A percentile compares a stretch with the other conserved stretches of the same genome.
These are phyloP conservation scores for Huntiella bhutanensis DNA, from an alignment of 2,329 filamentous ascomycete genomes.

Conservation along the genomic window DNA sequence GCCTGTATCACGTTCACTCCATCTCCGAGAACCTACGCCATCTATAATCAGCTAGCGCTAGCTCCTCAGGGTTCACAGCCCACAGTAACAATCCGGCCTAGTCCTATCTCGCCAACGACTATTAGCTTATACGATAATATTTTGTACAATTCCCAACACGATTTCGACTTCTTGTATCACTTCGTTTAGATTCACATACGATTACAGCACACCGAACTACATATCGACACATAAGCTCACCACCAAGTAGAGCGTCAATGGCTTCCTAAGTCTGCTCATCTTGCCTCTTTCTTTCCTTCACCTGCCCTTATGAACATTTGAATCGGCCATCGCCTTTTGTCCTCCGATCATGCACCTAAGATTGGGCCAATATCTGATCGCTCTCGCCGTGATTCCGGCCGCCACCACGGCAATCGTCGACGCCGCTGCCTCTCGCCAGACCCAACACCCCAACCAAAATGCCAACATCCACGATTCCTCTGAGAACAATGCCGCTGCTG, in stretches of 20 bases:
- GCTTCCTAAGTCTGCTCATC: constrained; percentile 11
- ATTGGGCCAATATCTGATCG: constrained; percentile 10
- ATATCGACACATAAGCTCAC: not conserved
- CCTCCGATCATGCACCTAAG: constrained; percentile 11
- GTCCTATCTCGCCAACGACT: no score
- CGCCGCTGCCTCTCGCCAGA: constrained; percentile 8
- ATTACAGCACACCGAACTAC: not conserved
- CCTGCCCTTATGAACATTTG: constrained; percentile 11
- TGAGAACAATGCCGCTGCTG: constrained; percentile 10
- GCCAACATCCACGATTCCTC: not conserved
- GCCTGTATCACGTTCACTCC: no score
- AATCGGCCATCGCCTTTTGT: constrained; percentile 4
- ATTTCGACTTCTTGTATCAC: no score
- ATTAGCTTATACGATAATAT: no score
- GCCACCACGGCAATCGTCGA: constrained; percentile 11
- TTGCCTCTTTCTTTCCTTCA: not conserved
- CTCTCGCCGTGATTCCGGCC: constrained; percentile 11
- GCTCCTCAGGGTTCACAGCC: no score
- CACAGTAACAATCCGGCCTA: no score
- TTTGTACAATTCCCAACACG: no score
- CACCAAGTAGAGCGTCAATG: constrained; percentile 9
- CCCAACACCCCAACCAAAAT: constrained; percentile 3
- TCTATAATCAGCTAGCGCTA: no score
- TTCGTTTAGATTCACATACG: not conserved
- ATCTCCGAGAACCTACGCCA: no score